A percentile compares a stretch with the other conserved stretches of the same genome.
phyloP scores from a whole-genome alignment of 805 yeast species.

The Candida silvicultrix region DNA sequence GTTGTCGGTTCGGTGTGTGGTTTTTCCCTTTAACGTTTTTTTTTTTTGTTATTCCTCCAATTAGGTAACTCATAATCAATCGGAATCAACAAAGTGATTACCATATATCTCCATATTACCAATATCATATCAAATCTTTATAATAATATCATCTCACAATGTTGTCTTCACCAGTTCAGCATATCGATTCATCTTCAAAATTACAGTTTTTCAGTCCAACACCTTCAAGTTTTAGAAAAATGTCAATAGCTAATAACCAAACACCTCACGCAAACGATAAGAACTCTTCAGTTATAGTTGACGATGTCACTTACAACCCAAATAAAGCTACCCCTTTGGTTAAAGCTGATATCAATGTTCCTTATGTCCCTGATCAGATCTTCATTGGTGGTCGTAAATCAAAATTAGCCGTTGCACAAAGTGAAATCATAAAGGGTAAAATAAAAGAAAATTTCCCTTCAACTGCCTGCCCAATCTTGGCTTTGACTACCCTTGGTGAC shows the following conservation, averaged over 20 bases:
- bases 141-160: constrained; percentile 3
- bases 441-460: constrained; percentile 60
- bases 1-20: background rate
- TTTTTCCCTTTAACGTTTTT: background rate
- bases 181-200: constrained; percentile 11
- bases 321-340: constrained; percentile 4
- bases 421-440: constrained; percentile 59
- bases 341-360: constrained; percentile 8
- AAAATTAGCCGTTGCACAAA: constrained; percentile 79
- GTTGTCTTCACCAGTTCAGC: constrained; percentile 12
- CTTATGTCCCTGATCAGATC: constrained; percentile 21
- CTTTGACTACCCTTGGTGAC: constrained; percentile 86
- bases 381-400: constrained; percentile 87
- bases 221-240: constrained; percentile 1
- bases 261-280: background rate
- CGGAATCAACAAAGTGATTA: no score
- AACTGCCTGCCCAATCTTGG: constrained; percentile 66
- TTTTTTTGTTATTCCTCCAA: background rate
- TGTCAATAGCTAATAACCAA: background rate
- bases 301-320: background rate
- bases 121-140: no score
- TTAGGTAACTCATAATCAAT: background rate
- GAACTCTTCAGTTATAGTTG: constrained; percentile 1
- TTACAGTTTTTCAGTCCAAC: constrained; percentile 6
- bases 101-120: no score